Base-by-base conservation (phyloP, 2,329 filamentous ascomycete genomes). In the Phaeosphaeria sp. region DNA sequence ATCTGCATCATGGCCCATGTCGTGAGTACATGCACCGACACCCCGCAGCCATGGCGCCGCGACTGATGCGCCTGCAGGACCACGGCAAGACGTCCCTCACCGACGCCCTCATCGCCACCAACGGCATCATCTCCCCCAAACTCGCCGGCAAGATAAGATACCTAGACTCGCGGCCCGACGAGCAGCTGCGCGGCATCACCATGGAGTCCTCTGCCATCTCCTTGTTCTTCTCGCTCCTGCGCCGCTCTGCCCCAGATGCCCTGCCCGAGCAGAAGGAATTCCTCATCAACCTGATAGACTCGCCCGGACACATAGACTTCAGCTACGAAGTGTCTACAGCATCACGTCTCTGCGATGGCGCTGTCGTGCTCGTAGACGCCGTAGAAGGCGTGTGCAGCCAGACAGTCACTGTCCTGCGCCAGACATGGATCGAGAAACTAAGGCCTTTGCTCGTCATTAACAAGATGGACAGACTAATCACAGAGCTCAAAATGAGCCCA, bases 151-250 rank as follows among this genome's bases (percentile, higher is more conserved):
- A 98, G 83, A 96, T 99, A 78, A 90, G 95, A 66, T 99, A 98
- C 74, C 88, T 99, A 57, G 95, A 99, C 80, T 98, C 95, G 21
- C 86, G 95, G 44, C 94, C 94, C 1, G 95, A 99, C 78, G 95
- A 99, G 78, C 95, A 99, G 79, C 86, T 91, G 17, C 90, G 95
- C 64, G 95, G 95, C 55, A 99, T 99, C 74, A 99, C 95, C n/a
- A 99, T 99, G 95, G 95, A 99, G 78, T 98, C 95, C 0, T 98
- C 94, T 6, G 95, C 95, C 61, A 99, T 99, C 64, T 98, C 95
- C 0, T 83, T 99, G 33, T 96, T 91, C 79, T 99, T 99, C 77
- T 96, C 93, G 36, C 92, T 98, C 85, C 82, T 96, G 53, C 86
- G 93, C 66, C 87, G 92, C 66, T 82, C 87, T 39, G 82, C 86